Base-by-base conservation (phyloP, 2,329 filamentous ascomycete genomes). In the Ascochyta pisi region DNA sequence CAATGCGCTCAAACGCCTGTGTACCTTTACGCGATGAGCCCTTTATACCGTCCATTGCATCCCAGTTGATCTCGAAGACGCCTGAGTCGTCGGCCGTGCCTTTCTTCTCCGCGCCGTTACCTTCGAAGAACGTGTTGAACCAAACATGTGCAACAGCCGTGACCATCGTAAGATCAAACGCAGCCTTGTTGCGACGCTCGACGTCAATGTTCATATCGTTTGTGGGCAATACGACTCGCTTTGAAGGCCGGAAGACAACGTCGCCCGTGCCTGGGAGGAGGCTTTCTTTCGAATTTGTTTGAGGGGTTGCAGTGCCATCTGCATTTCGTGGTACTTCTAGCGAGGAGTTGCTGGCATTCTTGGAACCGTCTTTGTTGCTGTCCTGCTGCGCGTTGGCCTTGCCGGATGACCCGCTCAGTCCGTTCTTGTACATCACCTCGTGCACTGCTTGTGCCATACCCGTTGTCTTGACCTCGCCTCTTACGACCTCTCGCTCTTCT, bases 91-190 rank as follows among this genome's bases (percentile, higher is more conserved):
- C 83, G 0, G 91, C 82, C 15, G 81, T 78, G 23, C 90, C 91
- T 26, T 79, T 75, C 38, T 87, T 82, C 68, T 92, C 89, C 0
- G 89, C 87, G 0, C 90, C 89, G 19, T 85, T 80, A 40, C 93
- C 92, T 77, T 98, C 95, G 67, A 98, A 98, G 76, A 88, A 98
- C 1, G 88, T 82, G 70, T 99, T 99, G 81, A 97, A 96, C 95
- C 95, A 99, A 15, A 96, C 91, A 69, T 98, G 94, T 0, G 93
- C 93, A 9, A 98, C 88, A 0, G 93, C 88, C 0, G 94, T 96
- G 3, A 97, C 92, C 87, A 98, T 91, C 0, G 91, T 92, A 1
- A 92, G 89, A 6, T 83, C 83, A 67, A 90, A 90, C 4, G 85
- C 84, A 1, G 90, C 87, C 68, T 89, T 90, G 76, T 92, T 96